Evolutionary conservation across 441 rosid species (phyloP).

Genomic region (Biscutella laevigata): DNA sequence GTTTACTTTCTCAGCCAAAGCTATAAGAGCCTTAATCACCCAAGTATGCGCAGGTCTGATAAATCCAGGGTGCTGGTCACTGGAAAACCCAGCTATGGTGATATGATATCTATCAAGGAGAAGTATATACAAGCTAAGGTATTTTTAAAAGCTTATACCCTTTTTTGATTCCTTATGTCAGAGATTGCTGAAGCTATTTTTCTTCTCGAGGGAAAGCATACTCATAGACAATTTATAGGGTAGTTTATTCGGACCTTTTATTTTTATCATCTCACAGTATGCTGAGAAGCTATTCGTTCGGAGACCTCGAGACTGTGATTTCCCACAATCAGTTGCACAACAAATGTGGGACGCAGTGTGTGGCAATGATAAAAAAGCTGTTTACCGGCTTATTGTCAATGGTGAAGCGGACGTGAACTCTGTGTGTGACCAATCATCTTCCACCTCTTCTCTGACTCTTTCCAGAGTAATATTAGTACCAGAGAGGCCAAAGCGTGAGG

Average conservation of each 20-base stretch:
- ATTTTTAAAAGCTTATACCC: slow-evolving; percentile 20
- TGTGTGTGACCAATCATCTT: slow-evolving; percentile 52
- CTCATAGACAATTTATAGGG: neutral
- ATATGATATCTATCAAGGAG: slow-evolving; percentile 87
- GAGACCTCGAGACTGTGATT: slow-evolving; percentile 53
- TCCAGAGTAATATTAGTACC: slow-evolving; percentile 78
- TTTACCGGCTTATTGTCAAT: slow-evolving; percentile 73
- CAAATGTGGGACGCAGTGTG: slow-evolving; percentile 91
- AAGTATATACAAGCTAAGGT: slow-evolving; percentile 99
- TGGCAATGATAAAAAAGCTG: slow-evolving; percentile 85
- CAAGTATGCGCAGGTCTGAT: slow-evolving; percentile 53
- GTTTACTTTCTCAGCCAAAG: slow-evolving; percentile 8
- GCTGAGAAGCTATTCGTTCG: slow-evolving; percentile 87
- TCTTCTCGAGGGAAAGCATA: slow-evolving; percentile 1
- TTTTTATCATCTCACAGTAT: slow-evolving; percentile 44
- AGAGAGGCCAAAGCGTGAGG: slow-evolving; percentile 57
- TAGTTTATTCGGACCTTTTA: neutral
- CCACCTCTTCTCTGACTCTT: slow-evolving; percentile 60
- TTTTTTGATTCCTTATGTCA: slow-evolving; percentile 6
- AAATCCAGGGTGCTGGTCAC: slow-evolving; percentile 51
- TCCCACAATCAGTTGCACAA: slow-evolving; percentile 47
- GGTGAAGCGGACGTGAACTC: slow-evolving; percentile 67
- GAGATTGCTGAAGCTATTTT: slow-evolving; percentile 1
- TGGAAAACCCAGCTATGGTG: slow-evolving; percentile 62
- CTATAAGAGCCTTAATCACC: slow-evolving; percentile 5